Evolutionary conservation across 768 basidiomycete genomes (phyloP).

Genomic region (Boletus rufocinnamomeus): DNA sequence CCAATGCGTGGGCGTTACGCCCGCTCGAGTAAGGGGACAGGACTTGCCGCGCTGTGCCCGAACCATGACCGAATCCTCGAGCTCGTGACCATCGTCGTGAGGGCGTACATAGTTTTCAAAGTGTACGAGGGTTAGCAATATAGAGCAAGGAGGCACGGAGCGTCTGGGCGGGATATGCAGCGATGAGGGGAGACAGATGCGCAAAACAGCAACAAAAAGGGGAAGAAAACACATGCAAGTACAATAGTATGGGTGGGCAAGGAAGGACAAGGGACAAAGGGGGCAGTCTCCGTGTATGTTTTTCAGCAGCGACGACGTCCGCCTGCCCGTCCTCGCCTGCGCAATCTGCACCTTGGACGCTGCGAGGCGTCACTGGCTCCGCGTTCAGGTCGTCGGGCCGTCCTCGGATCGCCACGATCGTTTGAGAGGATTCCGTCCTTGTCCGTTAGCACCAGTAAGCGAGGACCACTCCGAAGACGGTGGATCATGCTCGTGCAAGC

Average conservation of each 20-base stretch:
- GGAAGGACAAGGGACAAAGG: background rate
- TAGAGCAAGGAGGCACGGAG: background rate
- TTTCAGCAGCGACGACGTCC: background rate
- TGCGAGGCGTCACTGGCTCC: background rate
- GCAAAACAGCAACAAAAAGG: slow-evolving; percentile 3
- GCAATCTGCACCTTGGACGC: background rate
- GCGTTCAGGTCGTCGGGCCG: slow-evolving; percentile 18
- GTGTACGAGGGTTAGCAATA: background rate
- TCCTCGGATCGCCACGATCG: slow-evolving; percentile 31
- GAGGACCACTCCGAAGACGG: slow-evolving; percentile 31
- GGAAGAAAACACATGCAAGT: background rate
- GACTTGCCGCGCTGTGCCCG: no score
- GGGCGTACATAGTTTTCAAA: background rate
- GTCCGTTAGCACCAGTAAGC: slow-evolving; percentile 29
- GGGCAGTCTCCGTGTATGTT: slow-evolving; percentile 2
- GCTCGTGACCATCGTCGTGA: background rate
- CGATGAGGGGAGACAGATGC: background rate
- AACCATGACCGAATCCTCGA: background rate
- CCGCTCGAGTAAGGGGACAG: no score
- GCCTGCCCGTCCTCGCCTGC: background rate
- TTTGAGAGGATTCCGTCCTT: slow-evolving; percentile 23
- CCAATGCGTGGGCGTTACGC: no score
- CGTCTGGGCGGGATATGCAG: background rate
- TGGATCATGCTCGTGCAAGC: slow-evolving; percentile 24
- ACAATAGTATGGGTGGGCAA: background rate